Percentiles rank a stretch among this genome's conserved stretches.
Conservation (phyloP, 257 asterid genomes). For the Fraxinus quadrangulata region DNA sequence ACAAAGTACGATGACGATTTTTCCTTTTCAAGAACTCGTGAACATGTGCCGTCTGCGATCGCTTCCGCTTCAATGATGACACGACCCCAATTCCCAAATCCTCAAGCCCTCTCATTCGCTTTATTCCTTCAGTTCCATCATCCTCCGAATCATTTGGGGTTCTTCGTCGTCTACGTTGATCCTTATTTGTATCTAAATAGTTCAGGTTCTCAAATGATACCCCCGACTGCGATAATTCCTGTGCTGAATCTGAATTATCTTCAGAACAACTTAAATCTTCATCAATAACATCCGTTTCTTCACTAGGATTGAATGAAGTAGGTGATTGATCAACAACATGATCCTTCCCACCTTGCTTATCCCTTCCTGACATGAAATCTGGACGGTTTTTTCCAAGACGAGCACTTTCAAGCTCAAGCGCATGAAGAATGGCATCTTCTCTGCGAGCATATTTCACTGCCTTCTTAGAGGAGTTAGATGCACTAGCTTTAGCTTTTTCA, state of each 20-base stretch:
- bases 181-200: conserved; percentile 35
- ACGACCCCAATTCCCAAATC: conserved; percentile 59
- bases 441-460: conserved; percentile 58
- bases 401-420: conserved; percentile 60
- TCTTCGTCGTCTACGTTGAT: conserved; percentile 40
- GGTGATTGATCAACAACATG: conserved; percentile 30
- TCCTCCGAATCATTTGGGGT: conserved; percentile 78
- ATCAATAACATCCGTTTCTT: conserved; percentile 38
- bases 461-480: conserved; percentile 43
- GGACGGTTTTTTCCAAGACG: conserved; percentile 49
- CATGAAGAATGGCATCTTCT: conserved; percentile 67
- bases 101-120: conserved; percentile 72
- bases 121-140: conserved; percentile 59
- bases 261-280: conserved; percentile 40
- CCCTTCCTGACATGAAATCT: conserved; percentile 30
- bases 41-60: conserved; percentile 54
- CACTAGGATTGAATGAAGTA: conserved; percentile 37
- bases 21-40: conserved; percentile 65
- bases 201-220: conserved; percentile 69
- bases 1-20: conserved; percentile 59
- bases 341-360: conserved; percentile 33
- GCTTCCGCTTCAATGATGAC: conserved; percentile 55
- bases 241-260: conserved; percentile 50
- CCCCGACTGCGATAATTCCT: conserved; percentile 64
- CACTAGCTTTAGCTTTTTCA: conserved; percentile 58